These are phyloP conservation scores for Protea cynaroides DNA, from an alignment of 164 flowering plant genomes.

Conservation along the genomic window DNA sequence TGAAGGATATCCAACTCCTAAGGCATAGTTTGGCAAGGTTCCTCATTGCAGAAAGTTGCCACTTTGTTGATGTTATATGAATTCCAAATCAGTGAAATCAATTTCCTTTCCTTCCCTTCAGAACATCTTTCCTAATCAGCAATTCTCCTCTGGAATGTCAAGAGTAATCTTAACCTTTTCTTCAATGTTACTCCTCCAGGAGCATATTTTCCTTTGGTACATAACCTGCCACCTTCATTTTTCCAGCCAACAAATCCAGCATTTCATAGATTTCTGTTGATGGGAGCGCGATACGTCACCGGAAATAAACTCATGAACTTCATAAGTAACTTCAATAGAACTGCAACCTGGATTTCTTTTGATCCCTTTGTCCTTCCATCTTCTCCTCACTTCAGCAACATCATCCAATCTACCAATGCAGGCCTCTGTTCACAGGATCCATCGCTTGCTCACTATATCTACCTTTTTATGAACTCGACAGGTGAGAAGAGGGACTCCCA, in stretches of 20 bases:
- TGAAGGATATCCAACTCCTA: too few species aligned
- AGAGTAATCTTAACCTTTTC: too few species aligned
- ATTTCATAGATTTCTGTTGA: slow-evolving; percentile 20
- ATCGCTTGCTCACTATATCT: slow-evolving; percentile 19
- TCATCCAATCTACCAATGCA: slow-evolving; percentile 24
- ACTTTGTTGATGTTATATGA: too few species aligned
- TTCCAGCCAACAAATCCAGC: not conserved
- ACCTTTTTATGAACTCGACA: slow-evolving; percentile 27
- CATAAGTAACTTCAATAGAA: slow-evolving; percentile 20
- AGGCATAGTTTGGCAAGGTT: too few species aligned
- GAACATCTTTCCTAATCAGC: too few species aligned
- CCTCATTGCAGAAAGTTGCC: too few species aligned
- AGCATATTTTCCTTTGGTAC: too few species aligned
- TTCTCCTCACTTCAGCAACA: slow-evolving; percentile 15
- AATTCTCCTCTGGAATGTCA: too few species aligned
- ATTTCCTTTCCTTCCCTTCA: too few species aligned
- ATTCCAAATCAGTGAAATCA: too few species aligned
- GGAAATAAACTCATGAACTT: slow-evolving; percentile 17
- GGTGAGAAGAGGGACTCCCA: slow-evolving; percentile 35
- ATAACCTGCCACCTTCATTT: too few species aligned
- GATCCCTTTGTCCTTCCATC: slow-evolving; percentile 18
- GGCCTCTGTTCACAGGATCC: slow-evolving; percentile 22
- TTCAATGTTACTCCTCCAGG: too few species aligned
- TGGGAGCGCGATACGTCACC: slow-evolving; percentile 23
- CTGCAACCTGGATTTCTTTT: slow-evolving; percentile 24